phyloP scores from a whole-genome alignment of 352 stramenopile genomes.

The Globisporangium irregulare region DNA sequence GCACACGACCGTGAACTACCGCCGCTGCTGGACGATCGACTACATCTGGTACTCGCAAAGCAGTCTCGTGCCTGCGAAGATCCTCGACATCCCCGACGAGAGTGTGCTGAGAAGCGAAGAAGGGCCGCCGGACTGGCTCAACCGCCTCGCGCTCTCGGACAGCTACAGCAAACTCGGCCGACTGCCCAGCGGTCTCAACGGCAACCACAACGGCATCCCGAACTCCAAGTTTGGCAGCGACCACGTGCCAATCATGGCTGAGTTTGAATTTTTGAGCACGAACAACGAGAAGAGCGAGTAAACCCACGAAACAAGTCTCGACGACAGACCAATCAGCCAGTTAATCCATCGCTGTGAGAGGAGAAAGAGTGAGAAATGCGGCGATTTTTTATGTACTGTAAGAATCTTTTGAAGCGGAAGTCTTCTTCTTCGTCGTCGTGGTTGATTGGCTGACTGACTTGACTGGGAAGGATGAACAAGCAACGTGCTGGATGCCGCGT shows the following conservation, averaged over 20 bases:
- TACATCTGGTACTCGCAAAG: slow-evolving; percentile 87
- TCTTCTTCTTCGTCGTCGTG: neutral
- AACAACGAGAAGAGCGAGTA: slow-evolving; percentile 19
- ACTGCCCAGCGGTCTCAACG: slow-evolving; percentile 55
- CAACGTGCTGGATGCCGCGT: neutral
- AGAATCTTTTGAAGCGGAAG: neutral
- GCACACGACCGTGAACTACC: slow-evolving; percentile 86
- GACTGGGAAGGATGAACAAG: neutral
- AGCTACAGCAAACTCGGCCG: slow-evolving; percentile 64
- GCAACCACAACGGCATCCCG: slow-evolving; percentile 87
- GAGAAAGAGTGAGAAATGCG: neutral
- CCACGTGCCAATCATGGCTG: slow-evolving; percentile 84
- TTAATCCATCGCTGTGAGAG: neutral
- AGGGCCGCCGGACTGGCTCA: slow-evolving; percentile 75
- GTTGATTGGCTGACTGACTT: neutral
- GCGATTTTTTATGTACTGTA: neutral
- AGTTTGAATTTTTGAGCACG: slow-evolving; percentile 71
- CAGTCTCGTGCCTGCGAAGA: slow-evolving; percentile 48
- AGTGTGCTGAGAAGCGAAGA: slow-evolving; percentile 64
- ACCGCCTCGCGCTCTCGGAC: slow-evolving; percentile 65
- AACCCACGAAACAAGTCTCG: neutral
- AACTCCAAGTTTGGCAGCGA: slow-evolving; percentile 85
- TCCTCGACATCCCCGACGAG: slow-evolving; percentile 79
- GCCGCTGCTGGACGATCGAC: slow-evolving; percentile 87
- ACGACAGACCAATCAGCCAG: neutral